Evolutionary conservation across 78 protist genomes (phyloP), one percentile per base, ranked within the genome.

Genomic region (Dictyostelium citrinum): DNA sequence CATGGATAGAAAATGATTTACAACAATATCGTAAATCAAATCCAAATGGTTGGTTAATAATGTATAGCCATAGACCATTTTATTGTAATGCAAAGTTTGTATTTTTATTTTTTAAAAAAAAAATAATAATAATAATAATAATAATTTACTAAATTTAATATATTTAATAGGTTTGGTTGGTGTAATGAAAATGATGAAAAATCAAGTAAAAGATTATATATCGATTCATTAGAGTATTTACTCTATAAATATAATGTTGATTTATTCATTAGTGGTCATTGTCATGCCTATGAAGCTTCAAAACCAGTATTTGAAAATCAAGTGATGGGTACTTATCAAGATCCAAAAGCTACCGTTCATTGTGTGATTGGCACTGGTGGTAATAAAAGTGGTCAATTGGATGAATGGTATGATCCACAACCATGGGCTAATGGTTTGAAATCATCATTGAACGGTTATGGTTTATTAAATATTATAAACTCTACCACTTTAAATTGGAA

Each of bases 31-130:
- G 92, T 45, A 3, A 85, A 45, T 10, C 41, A 8, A 85, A 76
- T 49, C 92, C 92, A 76, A 39, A 55, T 27, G 76, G 92, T 20
- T 85, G 92, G 92, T 14, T 85, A 9, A 29, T 85, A 1, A 82
- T 51, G 22, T 85, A 75, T 46, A 35, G 78, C 1, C 92, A 85
- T 43, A 49, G 92, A 29, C 92, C 92, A 85, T 31, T 77, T 41
- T 85, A 85, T 43, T 85, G 92, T 29, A 29, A 41, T 29, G 70
- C 64, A 7, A 55, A 55, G 31, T n/a, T 3, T 76, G 81, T 35
- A 10, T 49, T 14, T 12, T n/a, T n/a, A n/a, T n/a, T n/a, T n/a
- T n/a, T n/a, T n/a, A n/a, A n/a, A n/a, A n/a, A n/a, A n/a, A n/a
- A n/a, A n/a, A 49, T 12, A 9, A 45, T 45, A 10, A 45, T 45